A percentile compares a stretch with the other conserved stretches of the same genome.
These are phyloP conservation scores for Fermentozyma sake DNA, from an alignment of 1,139 yeast genomes.

Conservation along the genomic window DNA sequence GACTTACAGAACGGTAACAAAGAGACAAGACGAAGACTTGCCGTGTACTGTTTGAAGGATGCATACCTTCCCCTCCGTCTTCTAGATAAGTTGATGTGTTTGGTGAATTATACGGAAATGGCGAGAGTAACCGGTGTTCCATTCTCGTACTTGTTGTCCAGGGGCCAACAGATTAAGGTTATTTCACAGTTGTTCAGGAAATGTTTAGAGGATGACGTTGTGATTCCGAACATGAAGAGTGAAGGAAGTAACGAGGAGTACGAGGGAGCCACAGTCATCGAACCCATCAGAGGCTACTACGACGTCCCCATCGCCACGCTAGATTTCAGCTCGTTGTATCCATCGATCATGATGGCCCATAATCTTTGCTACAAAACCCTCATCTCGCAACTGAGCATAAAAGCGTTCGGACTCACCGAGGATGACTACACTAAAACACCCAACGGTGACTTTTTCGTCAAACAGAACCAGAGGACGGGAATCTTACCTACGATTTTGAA, in stretches of 20 bases:
- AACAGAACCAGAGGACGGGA: conserved; percentile 66
- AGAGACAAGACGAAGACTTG: conserved; percentile 90
- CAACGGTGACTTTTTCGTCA: conserved; percentile 90
- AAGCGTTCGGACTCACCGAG: conserved; percentile 57
- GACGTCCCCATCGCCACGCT: conserved; percentile 96
- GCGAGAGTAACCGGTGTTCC: conserved; percentile 99
- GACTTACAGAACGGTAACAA: conserved; percentile 88
- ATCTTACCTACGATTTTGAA: conserved; percentile 86
- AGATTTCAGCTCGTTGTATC: conserved; percentile 96
- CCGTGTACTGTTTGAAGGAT: conserved; percentile 95
- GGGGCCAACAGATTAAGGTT: conserved; percentile 98
- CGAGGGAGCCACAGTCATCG: conserved; percentile 99
- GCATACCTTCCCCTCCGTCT: conserved; percentile 87
- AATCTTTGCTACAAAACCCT: conserved; percentile 93
- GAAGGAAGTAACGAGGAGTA: conserved; percentile 87
- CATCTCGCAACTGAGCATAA: conserved; percentile 64
- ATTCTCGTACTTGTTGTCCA: conserved; percentile 75
- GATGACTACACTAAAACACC: conserved; percentile 87
- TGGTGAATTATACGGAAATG: conserved; percentile 97
- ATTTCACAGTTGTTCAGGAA: conserved; percentile 92
- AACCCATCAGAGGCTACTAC: conserved; percentile 91
- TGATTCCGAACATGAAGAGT: conserved; percentile 84
- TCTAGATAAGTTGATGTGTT: conserved; percentile 89
- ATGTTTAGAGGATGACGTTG: conserved; percentile 78
- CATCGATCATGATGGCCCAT: conserved; percentile 99